Conservation (phyloP, 1,284 basidiomycete genomes). For the Marasmius tenuissimus region DNA sequence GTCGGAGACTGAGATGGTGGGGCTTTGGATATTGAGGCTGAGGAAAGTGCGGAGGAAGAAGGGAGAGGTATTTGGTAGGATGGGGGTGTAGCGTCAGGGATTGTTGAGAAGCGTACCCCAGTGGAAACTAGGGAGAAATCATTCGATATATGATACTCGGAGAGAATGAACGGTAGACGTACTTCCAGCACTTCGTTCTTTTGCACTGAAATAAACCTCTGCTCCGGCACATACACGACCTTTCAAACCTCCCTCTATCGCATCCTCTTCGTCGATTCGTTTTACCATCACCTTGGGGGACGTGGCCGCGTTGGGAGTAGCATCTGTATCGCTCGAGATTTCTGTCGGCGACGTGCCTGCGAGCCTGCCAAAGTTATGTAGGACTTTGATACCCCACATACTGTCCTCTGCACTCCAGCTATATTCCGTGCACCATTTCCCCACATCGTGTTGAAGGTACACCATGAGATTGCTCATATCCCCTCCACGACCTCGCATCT, state of each 20-base stretch:
- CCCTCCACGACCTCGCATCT: slow-evolving; percentile 43
- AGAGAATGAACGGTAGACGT: slow-evolving; percentile 27
- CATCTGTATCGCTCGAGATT: slow-evolving; percentile 1
- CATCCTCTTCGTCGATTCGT: slow-evolving; percentile 87
- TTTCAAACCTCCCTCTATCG: slow-evolving; percentile 84
- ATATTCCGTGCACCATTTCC: slow-evolving; percentile 92
- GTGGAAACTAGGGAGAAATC: slow-evolving; percentile 71
- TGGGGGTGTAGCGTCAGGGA: slow-evolving; percentile 74
- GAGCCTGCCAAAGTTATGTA: slow-evolving; percentile 88
- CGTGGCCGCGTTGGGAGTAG: slow-evolving; percentile 13
- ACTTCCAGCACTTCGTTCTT: slow-evolving; percentile 93
- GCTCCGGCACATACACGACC: slow-evolving; percentile 91
- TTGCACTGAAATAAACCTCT: slow-evolving; percentile 92
- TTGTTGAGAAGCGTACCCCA: slow-evolving; percentile 88
- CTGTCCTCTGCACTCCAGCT: slow-evolving; percentile 92
- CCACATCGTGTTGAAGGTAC: slow-evolving; percentile 89
- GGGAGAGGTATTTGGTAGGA: slow-evolving; percentile 52
- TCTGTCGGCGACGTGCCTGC: slow-evolving; percentile 36
- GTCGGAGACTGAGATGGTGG: slow-evolving; percentile 77
- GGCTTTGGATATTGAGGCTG: slow-evolving; percentile 29
- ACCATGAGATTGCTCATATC: slow-evolving; percentile 78
- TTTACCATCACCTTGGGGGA: slow-evolving; percentile 40
- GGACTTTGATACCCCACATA: slow-evolving; percentile 88
- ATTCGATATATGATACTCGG: slow-evolving; percentile 1
- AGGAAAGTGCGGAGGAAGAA: slow-evolving; percentile 37